Conservation (phyloP, 2,329 filamentous ascomycete genomes). For the Aspergillus puulaauensis region DNA sequence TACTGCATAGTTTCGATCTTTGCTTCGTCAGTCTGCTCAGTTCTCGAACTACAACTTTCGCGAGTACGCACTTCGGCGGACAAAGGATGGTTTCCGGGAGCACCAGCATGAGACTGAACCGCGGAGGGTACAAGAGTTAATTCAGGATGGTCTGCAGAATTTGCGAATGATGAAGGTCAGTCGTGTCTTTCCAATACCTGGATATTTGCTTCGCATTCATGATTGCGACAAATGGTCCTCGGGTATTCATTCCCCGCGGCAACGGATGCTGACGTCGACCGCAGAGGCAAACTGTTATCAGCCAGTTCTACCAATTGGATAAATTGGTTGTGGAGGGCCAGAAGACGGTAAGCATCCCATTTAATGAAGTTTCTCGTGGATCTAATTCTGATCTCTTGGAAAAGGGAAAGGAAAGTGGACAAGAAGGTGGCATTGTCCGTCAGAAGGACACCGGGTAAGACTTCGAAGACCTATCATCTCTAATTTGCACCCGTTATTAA, state of each 20-base stretch:
- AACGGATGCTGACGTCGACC: constrained; percentile 33
- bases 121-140: constrained; percentile 77
- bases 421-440: constrained; percentile 66
- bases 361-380: neutral
- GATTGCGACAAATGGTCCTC: neutral
- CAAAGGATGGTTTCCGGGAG: constrained; percentile 86
- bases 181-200: neutral
- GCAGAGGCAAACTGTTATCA: constrained; percentile 92
- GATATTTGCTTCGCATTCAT: neutral
- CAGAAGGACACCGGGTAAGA: constrained; percentile 75
- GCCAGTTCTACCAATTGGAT: constrained; percentile 92
- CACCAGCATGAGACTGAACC: constrained; percentile 71
- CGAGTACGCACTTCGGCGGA: constrained; percentile 90
- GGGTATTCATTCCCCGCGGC: neutral
- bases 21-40: constrained; percentile 80
- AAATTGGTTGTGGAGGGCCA: constrained; percentile 88
- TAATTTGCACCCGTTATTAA: neutral
- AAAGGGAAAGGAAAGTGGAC: constrained; percentile 54
- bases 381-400: neutral
- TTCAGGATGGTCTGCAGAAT: constrained; percentile 85
- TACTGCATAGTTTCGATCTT: constrained; percentile 77
- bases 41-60: constrained; percentile 97
- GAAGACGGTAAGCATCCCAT: constrained; percentile 61
- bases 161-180: constrained; percentile 80
- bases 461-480: constrained; percentile 6